Percentiles rank a stretch among this genome's conserved stretches.
Evolutionary conservation across 108 stramenopile species (phyloP).

Genomic region (Cyclotella atomus): DNA sequence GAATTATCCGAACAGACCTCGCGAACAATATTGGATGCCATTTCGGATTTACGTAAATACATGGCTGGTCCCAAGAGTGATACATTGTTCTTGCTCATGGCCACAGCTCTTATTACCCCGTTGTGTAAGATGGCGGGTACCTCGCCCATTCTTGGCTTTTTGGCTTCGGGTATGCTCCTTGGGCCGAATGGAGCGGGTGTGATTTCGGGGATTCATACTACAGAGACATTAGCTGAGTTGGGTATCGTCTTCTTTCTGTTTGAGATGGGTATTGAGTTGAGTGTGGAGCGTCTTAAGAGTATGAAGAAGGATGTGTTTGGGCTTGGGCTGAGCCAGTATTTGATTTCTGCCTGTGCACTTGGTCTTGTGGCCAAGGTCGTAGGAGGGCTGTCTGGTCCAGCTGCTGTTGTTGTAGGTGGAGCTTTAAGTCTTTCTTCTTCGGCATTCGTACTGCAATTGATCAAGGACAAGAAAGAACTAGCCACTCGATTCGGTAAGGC

Average conservation of each 20-base stretch:
- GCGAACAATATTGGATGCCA: slow-evolving; percentile 66
- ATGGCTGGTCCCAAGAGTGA: slow-evolving; percentile 91
- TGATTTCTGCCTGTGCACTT: slow-evolving; percentile 65
- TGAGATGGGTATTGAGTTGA: slow-evolving; percentile 97
- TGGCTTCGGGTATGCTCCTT: slow-evolving; percentile 88
- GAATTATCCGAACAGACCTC: slow-evolving; percentile 44
- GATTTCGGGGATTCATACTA: slow-evolving; percentile 81
- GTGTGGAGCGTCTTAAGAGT: slow-evolving; percentile 77
- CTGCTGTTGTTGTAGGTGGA: slow-evolving; percentile 89
- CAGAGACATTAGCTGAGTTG: slow-evolving; percentile 87
- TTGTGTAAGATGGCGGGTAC: slow-evolving; percentile 83
- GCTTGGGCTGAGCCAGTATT: slow-evolving; percentile 88
- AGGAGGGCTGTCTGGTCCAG: slow-evolving; percentile 71
- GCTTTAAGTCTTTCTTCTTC: slow-evolving; percentile 89
- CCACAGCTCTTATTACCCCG: slow-evolving; percentile 91
- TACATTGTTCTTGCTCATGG: slow-evolving; percentile 82
- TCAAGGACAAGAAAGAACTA: slow-evolving; percentile 95
- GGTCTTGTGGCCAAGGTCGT: slow-evolving; percentile 66
- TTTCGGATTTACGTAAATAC: slow-evolving; percentile 60
- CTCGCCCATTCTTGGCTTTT: slow-evolving; percentile 93
- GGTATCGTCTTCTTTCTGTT: slow-evolving; percentile 98
- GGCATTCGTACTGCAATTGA: slow-evolving; percentile 94
- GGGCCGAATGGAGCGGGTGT: slow-evolving; percentile 92
- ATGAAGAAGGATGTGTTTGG: slow-evolving; percentile 96
- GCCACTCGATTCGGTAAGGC: slow-evolving; percentile 94